Evolutionary conservation across 169 alveolate genomes (phyloP).

Genomic region (Plasmodium vivax): DNA sequence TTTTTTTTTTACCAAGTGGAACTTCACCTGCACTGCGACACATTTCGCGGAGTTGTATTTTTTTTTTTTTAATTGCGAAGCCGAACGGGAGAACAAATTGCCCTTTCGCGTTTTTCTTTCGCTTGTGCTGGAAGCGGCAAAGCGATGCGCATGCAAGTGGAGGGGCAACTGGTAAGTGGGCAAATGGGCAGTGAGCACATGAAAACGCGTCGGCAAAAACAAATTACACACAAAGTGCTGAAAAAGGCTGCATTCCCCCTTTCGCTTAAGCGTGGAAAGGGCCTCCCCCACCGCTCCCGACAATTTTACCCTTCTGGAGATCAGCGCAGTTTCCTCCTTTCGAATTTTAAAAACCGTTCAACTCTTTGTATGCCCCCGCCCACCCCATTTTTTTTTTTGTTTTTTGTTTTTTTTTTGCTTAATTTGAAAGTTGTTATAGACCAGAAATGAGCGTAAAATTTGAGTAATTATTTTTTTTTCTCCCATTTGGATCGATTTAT

Average conservation of each 20-base stretch:
- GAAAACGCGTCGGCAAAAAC: not conserved
- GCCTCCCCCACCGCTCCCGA: not conserved
- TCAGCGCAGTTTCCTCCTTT: not conserved
- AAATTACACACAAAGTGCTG: not conserved
- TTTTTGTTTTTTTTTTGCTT: conserved; percentile 5
- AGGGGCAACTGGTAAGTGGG: not conserved
- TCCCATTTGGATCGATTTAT: conserved; percentile 23
- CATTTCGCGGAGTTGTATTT: not conserved
- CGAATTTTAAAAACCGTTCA: not conserved
- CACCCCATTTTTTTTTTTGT: not conserved
- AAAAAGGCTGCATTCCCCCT: not conserved
- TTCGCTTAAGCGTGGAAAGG: not conserved
- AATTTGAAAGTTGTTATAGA: conserved; percentile 24
- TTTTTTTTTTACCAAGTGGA: not conserved
- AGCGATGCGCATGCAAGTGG: not conserved
- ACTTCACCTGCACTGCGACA: not conserved
- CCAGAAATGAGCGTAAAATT: conserved; percentile 34
- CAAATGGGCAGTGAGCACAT: not conserved
- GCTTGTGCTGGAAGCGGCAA: not conserved
- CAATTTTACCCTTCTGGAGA: not conserved
- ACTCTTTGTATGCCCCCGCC: not conserved
- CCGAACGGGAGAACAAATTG: not conserved
- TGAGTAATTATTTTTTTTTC: conserved; percentile 29
- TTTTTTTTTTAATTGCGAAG: not conserved
- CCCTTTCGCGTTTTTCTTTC: not conserved